A percentile compares a stretch with the other conserved stretches of the same genome.
These are phyloP conservation scores for Suillus bovinus DNA, from an alignment of 768 basidiomycete species.

Conservation along the genomic window DNA sequence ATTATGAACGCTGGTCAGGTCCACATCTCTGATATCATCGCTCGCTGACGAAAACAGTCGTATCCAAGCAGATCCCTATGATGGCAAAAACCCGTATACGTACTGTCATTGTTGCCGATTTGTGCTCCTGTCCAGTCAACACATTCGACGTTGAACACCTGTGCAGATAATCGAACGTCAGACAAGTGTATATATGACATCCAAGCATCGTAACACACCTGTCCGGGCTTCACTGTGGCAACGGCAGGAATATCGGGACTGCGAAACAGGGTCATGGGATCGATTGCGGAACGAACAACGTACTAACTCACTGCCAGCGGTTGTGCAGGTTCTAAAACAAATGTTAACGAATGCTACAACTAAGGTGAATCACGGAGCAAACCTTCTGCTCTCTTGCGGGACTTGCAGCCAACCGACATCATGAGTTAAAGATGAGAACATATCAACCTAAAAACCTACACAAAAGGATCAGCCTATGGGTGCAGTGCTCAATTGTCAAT, in stretches of 20 bases:
- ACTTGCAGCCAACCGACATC: slow-evolving; percentile 28
- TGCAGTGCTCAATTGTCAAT: not conserved
- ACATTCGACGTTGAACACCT: slow-evolving; percentile 74
- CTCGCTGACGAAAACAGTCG: slow-evolving; percentile 39
- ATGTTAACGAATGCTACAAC: not conserved
- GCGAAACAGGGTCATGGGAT: slow-evolving; percentile 4
- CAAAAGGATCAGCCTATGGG: slow-evolving; percentile 64
- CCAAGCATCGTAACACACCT: slow-evolving; percentile 34
- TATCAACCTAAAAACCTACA: slow-evolving; percentile 41
- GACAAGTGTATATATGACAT: not conserved
- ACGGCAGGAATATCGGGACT: slow-evolving; percentile 67
- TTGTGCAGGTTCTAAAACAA: slow-evolving; percentile 62
- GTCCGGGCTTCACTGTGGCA: slow-evolving; percentile 61
- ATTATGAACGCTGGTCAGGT: slow-evolving; percentile 68
- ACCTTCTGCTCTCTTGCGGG: slow-evolving; percentile 60
- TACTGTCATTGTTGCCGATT: slow-evolving; percentile 75
- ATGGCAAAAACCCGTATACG: slow-evolving; percentile 17
- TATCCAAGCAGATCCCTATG: not conserved
- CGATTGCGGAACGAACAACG: not conserved
- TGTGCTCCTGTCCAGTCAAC: slow-evolving; percentile 81
- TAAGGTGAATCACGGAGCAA: slow-evolving; percentile 3
- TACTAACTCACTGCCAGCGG: slow-evolving; percentile 65
- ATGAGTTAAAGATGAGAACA: slow-evolving; percentile 2
- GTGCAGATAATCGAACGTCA: not conserved
- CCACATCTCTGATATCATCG: slow-evolving; percentile 68